Evolutionary conservation across 768 basidiomycete genomes (phyloP).

Genomic region (Candolleomyces efflorescens): DNA sequence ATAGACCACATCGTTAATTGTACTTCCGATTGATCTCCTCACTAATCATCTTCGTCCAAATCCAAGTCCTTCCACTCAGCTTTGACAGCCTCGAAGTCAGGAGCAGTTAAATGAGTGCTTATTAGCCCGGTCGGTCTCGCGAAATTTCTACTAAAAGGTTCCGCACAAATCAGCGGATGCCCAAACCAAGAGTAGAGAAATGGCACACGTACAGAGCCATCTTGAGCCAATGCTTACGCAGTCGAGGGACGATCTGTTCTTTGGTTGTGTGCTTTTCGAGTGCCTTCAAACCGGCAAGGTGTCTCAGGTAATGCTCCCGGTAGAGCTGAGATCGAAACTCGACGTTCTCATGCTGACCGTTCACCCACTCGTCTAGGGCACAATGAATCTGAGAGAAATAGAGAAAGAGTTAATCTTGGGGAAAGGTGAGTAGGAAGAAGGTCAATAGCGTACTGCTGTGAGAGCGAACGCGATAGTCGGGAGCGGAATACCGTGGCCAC

Average conservation of each 20-base stretch:
- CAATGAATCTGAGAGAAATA: neutral
- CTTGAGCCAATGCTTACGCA: constrained; percentile 13
- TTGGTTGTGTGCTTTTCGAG: neutral
- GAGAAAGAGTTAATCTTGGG: neutral
- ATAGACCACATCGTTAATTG: too few species aligned
- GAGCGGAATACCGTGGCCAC: neutral
- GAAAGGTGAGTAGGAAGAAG: neutral
- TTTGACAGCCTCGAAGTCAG: too few species aligned
- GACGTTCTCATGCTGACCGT: neutral
- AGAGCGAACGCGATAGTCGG: neutral
- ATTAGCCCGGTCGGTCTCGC: too few species aligned
- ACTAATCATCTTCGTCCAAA: too few species aligned
- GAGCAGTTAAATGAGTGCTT: too few species aligned
- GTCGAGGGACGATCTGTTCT: neutral
- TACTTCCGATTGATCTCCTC: too few species aligned
- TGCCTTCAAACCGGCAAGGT: neutral
- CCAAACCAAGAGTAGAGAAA: too few species aligned
- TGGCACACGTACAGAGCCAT: constrained; percentile 3
- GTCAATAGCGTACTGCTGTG: neutral
- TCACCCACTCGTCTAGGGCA: neutral
- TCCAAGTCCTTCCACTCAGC: too few species aligned
- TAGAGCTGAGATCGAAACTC: neutral
- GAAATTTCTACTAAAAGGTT: too few species aligned
- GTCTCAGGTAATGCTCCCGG: neutral
- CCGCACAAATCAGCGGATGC: too few species aligned